These are phyloP conservation scores for Aureobasidium mangrovei DNA, from an alignment of 2,329 filamentous ascomycete genomes.

Conservation along the genomic window DNA sequence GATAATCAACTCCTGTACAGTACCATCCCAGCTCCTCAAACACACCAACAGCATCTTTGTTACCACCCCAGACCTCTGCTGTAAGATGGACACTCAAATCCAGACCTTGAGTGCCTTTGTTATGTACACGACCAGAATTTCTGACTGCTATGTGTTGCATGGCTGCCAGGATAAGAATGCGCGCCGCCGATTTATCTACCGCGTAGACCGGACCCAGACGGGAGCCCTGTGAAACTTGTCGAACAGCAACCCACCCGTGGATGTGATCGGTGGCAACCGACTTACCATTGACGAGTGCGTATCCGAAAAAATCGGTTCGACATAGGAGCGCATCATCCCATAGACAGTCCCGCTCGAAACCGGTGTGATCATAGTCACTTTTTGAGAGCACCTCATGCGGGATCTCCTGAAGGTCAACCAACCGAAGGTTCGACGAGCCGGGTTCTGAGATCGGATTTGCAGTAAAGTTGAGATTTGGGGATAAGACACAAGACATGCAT, in stretches of 20 bases:
- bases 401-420: too few relatives aligned
- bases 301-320: constrained; percentile 25
- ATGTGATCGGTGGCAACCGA: constrained; percentile 16
- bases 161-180: constrained; percentile 21
- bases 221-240: constrained; percentile 26
- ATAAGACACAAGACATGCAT: constrained; percentile 21
- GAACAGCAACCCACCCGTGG: constrained; percentile 24
- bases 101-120: too few relatives aligned
- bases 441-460: not conserved
- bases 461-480: not conserved
- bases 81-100: constrained; percentile 19
- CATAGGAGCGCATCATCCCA: constrained; percentile 27
- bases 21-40: constrained; percentile 29
- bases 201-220: constrained; percentile 31
- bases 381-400: too few relatives aligned
- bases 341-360: constrained; percentile 11
- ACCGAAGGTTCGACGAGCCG: too few relatives aligned
- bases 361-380: too few relatives aligned
- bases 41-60: constrained; percentile 22
- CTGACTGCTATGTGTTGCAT: constrained; percentile 19
- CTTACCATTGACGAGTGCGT: constrained; percentile 18
- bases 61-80: constrained; percentile 28
- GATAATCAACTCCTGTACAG: constrained; percentile 24
- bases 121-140: not conserved
- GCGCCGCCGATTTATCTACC: constrained; percentile 19